Conservation (phyloP, 257 asterid genomes). For the Nyctanthes arbortristis region DNA sequence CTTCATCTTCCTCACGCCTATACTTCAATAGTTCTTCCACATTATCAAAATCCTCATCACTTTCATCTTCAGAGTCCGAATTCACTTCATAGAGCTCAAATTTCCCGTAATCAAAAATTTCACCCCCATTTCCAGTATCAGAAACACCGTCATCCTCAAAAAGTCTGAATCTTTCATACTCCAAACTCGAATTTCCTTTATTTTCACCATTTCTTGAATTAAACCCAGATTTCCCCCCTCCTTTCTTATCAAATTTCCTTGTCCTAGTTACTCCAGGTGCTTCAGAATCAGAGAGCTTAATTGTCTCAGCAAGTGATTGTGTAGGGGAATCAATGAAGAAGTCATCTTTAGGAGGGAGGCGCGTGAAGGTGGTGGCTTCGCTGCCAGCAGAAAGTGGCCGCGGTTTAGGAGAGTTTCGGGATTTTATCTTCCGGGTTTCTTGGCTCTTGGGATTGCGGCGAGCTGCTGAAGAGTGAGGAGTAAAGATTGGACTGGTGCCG, state of each 20-base stretch:
- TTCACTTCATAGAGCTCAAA: constrained; percentile 74
- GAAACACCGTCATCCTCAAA: constrained; percentile 30
- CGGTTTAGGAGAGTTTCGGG: constrained; percentile 37
- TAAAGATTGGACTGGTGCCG: too few species aligned
- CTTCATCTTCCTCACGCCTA: constrained; percentile 41
- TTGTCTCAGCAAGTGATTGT: constrained; percentile 35
- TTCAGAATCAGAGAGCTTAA: constrained; percentile 47
- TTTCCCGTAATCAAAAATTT: constrained; percentile 51
- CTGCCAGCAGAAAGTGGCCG: constrained; percentile 52
- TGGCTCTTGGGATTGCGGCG: constrained; percentile 26
- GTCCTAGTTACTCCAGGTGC: constrained; percentile 15
- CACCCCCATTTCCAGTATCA: constrained; percentile 9
- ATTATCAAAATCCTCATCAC: constrained; percentile 42
- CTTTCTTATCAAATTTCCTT: constrained; percentile 14
- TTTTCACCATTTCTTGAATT: constrained; percentile 20
- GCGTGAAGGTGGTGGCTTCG: constrained; percentile 79
- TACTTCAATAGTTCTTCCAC: constrained; percentile 30
- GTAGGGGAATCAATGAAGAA: constrained; percentile 36
- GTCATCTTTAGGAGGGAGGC: constrained; percentile 83
- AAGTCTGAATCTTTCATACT: constrained; percentile 7
- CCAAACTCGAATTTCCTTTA: constrained; percentile 25
- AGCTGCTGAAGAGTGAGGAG: too few species aligned
- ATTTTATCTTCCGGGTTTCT: constrained; percentile 37
- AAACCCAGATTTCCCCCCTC: constrained; percentile 11
- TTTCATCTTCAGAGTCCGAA: constrained; percentile 54